A percentile compares a stretch with the other conserved stretches of the same genome.
These are phyloP conservation scores for Pythium dissotocum DNA, from an alignment of 352 stramenopile genomes.

Conservation along the genomic window DNA sequence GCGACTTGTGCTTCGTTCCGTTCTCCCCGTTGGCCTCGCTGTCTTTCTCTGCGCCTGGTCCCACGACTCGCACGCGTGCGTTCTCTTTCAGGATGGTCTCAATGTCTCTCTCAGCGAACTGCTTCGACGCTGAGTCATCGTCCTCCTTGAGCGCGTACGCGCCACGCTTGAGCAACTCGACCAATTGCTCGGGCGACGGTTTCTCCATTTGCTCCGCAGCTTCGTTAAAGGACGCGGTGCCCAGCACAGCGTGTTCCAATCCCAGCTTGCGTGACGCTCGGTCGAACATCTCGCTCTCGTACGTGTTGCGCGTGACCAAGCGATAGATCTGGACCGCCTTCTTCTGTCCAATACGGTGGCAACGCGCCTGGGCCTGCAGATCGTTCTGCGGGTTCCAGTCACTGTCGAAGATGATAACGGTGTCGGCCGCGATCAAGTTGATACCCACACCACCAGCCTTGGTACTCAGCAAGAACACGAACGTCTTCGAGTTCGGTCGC, in stretches of 20 bases:
- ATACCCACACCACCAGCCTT: constrained; percentile 98
- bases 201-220: constrained; percentile 80
- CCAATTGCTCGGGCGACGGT: constrained; percentile 91
- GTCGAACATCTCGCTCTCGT: constrained; percentile 99
- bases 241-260: constrained; percentile 98
- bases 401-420: constrained; percentile 99
- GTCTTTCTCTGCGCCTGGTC: constrained; percentile 28
- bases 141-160: constrained; percentile 98
- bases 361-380: constrained; percentile 87
- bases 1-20: constrained; percentile 39
- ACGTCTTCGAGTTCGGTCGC: constrained; percentile 93
- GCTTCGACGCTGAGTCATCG: constrained; percentile 92
- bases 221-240: constrained; percentile 92
- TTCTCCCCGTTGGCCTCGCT: constrained; percentile 35
- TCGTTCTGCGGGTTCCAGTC: constrained; percentile 99
- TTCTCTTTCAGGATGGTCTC: constrained; percentile 94
- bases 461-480: constrained; percentile 98
- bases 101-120: constrained; percentile 96
- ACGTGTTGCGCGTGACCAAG: constrained; percentile 97
- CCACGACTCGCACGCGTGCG: constrained; percentile 70
- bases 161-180: constrained; percentile 96
- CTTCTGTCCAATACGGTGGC: constrained; percentile 99
- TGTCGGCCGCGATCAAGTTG: constrained; percentile 98
- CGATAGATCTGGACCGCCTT: constrained; percentile 98
- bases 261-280: constrained; percentile 97